Conservation (phyloP, 2,329 filamentous ascomycete species). For the Apiospora saccharicola region DNA sequence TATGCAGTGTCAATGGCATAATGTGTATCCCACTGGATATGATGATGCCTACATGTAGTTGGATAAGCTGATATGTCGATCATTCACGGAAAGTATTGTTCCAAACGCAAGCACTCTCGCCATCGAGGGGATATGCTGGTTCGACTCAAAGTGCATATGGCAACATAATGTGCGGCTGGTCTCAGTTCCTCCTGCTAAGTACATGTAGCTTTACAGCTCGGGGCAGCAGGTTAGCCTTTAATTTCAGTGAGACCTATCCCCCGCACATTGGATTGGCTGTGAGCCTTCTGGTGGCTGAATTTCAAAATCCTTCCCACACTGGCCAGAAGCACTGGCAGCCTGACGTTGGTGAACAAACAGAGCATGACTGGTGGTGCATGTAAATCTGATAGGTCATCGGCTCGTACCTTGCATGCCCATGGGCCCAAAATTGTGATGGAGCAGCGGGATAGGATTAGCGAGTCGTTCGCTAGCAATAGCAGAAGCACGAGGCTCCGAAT, state of each 20-base stretch:
- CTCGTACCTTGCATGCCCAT: constrained; percentile 14
- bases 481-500: constrained; percentile 11
- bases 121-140: no score
- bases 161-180: background rate
- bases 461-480: constrained; percentile 1
- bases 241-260: background rate
- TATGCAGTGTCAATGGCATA: no score
- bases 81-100: background rate
- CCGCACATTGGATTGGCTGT: background rate
- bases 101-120: background rate
- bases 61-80: no score
- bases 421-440: background rate
- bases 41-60: background rate
- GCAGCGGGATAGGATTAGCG: constrained; percentile 2
- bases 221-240: background rate
- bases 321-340: background rate
- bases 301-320: background rate
- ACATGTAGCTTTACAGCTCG: background rate
- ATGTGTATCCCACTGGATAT: no score
- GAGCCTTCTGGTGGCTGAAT: background rate
- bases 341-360: background rate
- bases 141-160: background rate
- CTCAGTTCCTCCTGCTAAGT: background rate
- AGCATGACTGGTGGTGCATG: background rate
- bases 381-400: constrained; percentile 7